Percentiles rank a stretch among this genome's conserved stretches.
Conservation (phyloP, 345 rosid genomes). For the Bruguiera parviflora region DNA sequence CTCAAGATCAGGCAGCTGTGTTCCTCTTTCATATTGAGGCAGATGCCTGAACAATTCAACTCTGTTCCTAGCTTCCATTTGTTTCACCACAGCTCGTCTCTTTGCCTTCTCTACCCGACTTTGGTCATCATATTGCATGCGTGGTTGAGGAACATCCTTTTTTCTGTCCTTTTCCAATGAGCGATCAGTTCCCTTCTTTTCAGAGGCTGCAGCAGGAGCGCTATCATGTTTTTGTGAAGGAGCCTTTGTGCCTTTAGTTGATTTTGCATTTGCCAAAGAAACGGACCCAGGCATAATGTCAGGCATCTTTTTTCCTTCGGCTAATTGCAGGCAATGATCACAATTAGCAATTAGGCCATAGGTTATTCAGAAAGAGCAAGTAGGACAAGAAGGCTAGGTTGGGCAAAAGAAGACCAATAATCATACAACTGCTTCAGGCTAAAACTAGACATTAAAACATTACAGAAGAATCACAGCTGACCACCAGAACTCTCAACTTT, state of each 20-base stretch:
- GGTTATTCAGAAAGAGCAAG: neutral
- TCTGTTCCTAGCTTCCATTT: slow-evolving; percentile 79
- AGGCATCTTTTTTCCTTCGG: slow-evolving; percentile 51
- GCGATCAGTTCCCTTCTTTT: slow-evolving; percentile 72
- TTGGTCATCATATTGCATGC: slow-evolving; percentile 88
- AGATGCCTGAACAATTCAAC: slow-evolving; percentile 96
- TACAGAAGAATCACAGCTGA: too few species aligned
- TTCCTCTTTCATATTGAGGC: slow-evolving; percentile 94
- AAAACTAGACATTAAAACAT: neutral
- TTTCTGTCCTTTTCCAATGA: slow-evolving; percentile 77
- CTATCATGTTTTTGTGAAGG: slow-evolving; percentile 56
- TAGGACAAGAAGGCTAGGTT: neutral
- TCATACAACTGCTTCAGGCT: too few species aligned
- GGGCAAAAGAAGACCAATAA: neutral
- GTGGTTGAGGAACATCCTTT: slow-evolving; percentile 94
- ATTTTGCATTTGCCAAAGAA: slow-evolving; percentile 40
- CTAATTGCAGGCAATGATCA: slow-evolving; percentile 22
- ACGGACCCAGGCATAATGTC: slow-evolving; percentile 31
- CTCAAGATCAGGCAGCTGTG: slow-evolving; percentile 84
- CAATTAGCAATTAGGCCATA: neutral
- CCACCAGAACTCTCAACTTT: too few species aligned
- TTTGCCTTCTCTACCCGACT: slow-evolving; percentile 93
- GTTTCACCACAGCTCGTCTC: slow-evolving; percentile 81
- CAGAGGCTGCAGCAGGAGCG: slow-evolving; percentile 49
- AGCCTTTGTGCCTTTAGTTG: slow-evolving; percentile 51